Base-by-base conservation (phyloP, 2,329 filamentous ascomycete species). In the Botrytis hyacinthi region DNA sequence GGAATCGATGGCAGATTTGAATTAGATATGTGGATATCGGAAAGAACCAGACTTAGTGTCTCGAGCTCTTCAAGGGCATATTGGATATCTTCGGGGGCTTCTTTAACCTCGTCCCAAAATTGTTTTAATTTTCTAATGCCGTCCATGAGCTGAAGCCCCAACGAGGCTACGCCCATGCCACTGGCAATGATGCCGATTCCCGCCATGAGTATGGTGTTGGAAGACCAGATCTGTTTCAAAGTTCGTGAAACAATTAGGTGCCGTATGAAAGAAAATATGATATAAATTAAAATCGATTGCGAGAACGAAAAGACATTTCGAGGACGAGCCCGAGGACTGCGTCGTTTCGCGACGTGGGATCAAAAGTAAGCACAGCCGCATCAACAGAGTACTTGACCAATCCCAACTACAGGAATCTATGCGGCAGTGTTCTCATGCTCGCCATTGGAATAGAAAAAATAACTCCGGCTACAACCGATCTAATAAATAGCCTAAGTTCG, bases 71-170 rank as follows among this genome's bases (percentile, higher is more conserved):
- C 32, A n/a, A 70, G 42, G 16, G 54, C 4, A 22, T 70, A 20
- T n/a, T 29, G 68, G 26, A 54, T 14, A 70, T 70, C 40, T 35
- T 61, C 32, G 8, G 68, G 42, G 16, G 68, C 57, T n/a, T 70
- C 68, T 46, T 70, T 48, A 5, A 70, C 40, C 7, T 42, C 12
- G 3, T 62, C 57, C 42, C 68, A 70, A 7, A 70, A 70, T 35
- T 40, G 12, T 70, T 70, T 70, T 6, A 61, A 29, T n/a, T 70
- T 70, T 42, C 37, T n/a, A 18, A 44, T 8, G 26, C 61, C 37
- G 18, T 44, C 26, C 37, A 63, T 20, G 37, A 63, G 61, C 61
- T 63, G 61, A 20, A 63, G 61, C 14, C 61, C 61, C 6, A 63
- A 10, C 37, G 37, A 42, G 37, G 61, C 26, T 63, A 63, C n/a